These are phyloP conservation scores for Pseudogymnoascus sp. DNA, from an alignment of 2,329 filamentous ascomycete genomes.

Conservation along the genomic window DNA sequence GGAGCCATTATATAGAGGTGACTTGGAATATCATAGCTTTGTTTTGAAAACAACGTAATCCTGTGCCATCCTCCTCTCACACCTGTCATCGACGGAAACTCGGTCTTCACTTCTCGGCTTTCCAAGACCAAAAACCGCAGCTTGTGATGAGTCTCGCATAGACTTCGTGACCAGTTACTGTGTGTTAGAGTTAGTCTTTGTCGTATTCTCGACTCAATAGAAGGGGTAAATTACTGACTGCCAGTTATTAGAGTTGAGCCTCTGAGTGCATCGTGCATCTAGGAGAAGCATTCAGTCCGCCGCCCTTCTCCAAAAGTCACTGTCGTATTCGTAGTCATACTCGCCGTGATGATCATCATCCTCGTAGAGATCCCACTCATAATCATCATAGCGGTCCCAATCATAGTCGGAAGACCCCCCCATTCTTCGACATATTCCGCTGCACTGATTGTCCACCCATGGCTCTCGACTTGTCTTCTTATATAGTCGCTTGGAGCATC, in stretches of 20 bases:
- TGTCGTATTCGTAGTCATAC: slow-evolving; percentile 11
- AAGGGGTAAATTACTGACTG: slow-evolving; percentile 13
- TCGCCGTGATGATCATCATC: slow-evolving; percentile 3
- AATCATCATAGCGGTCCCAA: not conserved
- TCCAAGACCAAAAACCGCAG: no score
- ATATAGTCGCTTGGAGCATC: slow-evolving; percentile 16
- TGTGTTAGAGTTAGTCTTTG: slow-evolving; percentile 12
- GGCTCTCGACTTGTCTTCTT: slow-evolving; percentile 18
- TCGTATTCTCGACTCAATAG: slow-evolving; percentile 9
- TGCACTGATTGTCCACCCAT: slow-evolving; percentile 20
- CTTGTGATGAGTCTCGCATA: not conserved
- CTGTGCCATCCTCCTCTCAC: slow-evolving; percentile 25
- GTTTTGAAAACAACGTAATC: slow-evolving; percentile 28
- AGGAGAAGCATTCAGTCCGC: slow-evolving; percentile 11
- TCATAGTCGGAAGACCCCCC: not conserved
- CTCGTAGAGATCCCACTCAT: not conserved
- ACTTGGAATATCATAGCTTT: not conserved
- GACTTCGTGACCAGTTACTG: slow-evolving; percentile 3
- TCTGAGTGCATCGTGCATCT: not conserved
- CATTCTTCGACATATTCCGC: slow-evolving; percentile 14
- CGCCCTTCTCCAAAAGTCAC: slow-evolving; percentile 13
- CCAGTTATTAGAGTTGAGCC: slow-evolving; percentile 8
- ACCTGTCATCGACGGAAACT: no score
- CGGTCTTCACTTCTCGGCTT: no score
- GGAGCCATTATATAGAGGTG: not conserved